A percentile compares a stretch with the other conserved stretches of the same genome.
Evolutionary conservation across 176 grass and related monocot species (phyloP).

Genomic region (Tuctoria greenei): DNA sequence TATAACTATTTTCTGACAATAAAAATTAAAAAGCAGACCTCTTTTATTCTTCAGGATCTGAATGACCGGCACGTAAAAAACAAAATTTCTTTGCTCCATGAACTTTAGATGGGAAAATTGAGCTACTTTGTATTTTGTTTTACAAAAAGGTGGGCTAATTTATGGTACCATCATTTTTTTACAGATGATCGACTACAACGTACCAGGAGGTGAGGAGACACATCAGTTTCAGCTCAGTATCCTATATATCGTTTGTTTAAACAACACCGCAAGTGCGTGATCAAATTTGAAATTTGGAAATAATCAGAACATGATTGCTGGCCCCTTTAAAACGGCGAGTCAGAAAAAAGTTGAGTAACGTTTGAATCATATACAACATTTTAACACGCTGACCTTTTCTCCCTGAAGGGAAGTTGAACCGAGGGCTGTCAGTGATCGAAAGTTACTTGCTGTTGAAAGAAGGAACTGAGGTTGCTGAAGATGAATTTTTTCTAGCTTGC

Average conservation of each 20-base stretch:
- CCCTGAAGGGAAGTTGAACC: conserved; percentile 42
- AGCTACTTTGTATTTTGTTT: background rate
- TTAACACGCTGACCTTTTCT: background rate
- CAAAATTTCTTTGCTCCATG: background rate
- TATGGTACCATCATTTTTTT: background rate
- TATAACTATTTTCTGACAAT: too few species aligned
- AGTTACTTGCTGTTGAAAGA: conserved; percentile 42
- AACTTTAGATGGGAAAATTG: background rate
- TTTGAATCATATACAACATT: too few species aligned
- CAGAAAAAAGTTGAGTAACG: too few species aligned
- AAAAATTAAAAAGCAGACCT: too few species aligned
- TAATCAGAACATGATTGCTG: too few species aligned
- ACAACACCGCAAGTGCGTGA: too few species aligned
- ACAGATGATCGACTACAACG: background rate
- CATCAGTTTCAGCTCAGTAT: too few species aligned
- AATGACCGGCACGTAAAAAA: too few species aligned
- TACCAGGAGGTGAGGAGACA: too few species aligned
- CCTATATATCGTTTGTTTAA: too few species aligned
- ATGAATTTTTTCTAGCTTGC: conserved; percentile 41
- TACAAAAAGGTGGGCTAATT: background rate
- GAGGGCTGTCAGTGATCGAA: conserved; percentile 42
- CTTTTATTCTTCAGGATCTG: background rate
- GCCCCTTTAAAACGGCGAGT: too few species aligned
- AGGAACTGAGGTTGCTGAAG: conserved; percentile 35
- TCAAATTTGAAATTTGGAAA: too few species aligned